Evolutionary conservation across 805 yeast genomes (phyloP).

Genomic region (Naumovozyma castellii): DNA sequence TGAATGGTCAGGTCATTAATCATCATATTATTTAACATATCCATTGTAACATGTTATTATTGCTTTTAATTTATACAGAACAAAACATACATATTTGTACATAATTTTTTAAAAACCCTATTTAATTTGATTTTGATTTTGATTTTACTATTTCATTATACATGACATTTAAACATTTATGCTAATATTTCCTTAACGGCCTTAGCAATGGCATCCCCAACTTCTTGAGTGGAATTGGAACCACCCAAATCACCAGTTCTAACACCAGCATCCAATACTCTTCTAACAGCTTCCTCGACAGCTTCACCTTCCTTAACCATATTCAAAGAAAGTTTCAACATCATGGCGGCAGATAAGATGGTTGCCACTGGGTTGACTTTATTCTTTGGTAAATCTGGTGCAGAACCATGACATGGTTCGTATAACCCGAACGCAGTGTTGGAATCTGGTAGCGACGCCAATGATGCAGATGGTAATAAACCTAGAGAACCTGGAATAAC

Average conservation of each 20-base stretch:
- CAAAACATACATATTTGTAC: background rate
- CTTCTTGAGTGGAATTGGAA: conserved; percentile 70
- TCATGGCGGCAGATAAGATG: conserved; percentile 92
- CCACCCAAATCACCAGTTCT: conserved; percentile 91
- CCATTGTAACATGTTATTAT: background rate
- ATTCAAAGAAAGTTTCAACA: conserved; percentile 85
- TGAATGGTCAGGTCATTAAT: conserved; percentile 94
- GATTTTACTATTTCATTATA: no score
- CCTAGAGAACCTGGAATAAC: conserved; percentile 98
- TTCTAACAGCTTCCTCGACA: conserved; percentile 77
- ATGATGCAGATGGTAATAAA: conserved; percentile 85
- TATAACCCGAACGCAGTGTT: conserved; percentile 91
- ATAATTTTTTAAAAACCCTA: background rate
- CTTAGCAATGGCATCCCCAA: conserved; percentile 85
- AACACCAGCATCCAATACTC: conserved; percentile 71
- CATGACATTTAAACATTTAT: conserved; percentile 1
- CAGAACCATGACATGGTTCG: conserved; percentile 98
- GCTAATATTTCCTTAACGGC: conserved; percentile 52
- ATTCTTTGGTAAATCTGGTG: conserved; percentile 83
- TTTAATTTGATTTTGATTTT: no score
- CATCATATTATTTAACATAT: background rate
- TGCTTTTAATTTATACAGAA: no score
- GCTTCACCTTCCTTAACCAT: conserved; percentile 78
- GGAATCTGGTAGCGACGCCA: conserved; percentile 93
- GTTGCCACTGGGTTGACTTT: conserved; percentile 95